phyloP scores from a whole-genome alignment of 345 rosid species.

The Acer negundo region DNA sequence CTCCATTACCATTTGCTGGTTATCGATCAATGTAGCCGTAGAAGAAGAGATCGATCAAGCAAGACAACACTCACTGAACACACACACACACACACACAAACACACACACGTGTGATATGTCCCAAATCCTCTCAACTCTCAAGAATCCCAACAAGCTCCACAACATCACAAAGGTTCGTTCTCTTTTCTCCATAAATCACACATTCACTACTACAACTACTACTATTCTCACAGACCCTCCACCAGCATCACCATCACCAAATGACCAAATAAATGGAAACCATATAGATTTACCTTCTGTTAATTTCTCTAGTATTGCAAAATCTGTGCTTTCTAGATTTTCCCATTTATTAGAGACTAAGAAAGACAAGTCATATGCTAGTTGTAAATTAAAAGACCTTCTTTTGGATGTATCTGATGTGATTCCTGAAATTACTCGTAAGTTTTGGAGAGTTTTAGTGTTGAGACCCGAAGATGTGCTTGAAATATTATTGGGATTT shows the following conservation, averaged over 20 bases:
- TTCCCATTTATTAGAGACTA: constrained; percentile 22
- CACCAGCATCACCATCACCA: constrained; percentile 19
- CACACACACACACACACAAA: too few relatives aligned
- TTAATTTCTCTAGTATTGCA: constrained; percentile 30
- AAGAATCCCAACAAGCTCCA: constrained; percentile 25
- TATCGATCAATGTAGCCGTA: neutral
- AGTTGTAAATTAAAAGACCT: constrained; percentile 46
- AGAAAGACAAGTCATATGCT: constrained; percentile 25
- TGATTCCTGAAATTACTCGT: constrained; percentile 60
- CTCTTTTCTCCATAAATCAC: constrained; percentile 20
- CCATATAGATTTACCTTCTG: constrained; percentile 33
- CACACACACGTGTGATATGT: constrained; percentile 27
- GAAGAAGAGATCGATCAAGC: constrained; percentile 7
- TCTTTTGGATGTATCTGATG: constrained; percentile 56
- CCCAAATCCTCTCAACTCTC: constrained; percentile 34
- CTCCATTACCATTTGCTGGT: neutral
- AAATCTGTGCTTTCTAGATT: constrained; percentile 33
- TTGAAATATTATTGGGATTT: constrained; percentile 55
- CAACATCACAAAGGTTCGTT: constrained; percentile 30
- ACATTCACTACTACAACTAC: constrained; percentile 12
- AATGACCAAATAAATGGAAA: constrained; percentile 20
- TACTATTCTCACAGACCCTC: constrained; percentile 19
- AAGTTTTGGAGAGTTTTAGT: constrained; percentile 44
- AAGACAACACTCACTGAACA: neutral
- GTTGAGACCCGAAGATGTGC: constrained; percentile 60